Evolutionary conservation across 768 basidiomycete genomes (phyloP), one percentile per base, ranked within the genome.

Genomic region (Leccinum sublutescens): DNA sequence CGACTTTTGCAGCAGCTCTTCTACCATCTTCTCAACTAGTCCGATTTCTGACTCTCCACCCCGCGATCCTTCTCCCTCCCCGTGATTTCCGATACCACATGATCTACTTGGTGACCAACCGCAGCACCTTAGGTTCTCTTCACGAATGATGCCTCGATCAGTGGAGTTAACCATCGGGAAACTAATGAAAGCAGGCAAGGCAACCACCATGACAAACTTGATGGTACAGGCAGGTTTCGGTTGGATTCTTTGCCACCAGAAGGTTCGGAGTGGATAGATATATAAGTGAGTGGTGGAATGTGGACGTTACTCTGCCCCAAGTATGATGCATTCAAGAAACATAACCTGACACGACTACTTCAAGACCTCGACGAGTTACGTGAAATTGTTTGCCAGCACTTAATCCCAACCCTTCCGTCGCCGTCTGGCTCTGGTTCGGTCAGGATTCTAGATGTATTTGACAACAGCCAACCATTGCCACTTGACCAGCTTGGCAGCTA

Each of bases 221-320:
- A 80, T 97, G 59, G 77, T 82, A 57, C 90, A 89, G 66, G 93
- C 92, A 2, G 93, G 93, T 10, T 83, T 97, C 59, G 89, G 88
- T 34, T 98, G 95, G 95, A 76, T 97, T 43, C 76, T 98, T 76
- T 81, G 1, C 90, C 90, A 7, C 89, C 91, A 5, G 83, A 85
- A 64, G 87, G 79, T 55, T 87, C 88, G 10, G 76, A 75, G 11
- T 91, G 87, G 86, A 81, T 80, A 4, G 79, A 85, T 17, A 67
- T 72, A 57, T 79, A 77, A 33, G 33, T 33, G 11, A 1, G 11
- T 33, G 33, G 33, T 27, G 74, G 72, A 9, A 86, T 87, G 4
- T 98, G 95, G 88, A 96, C 94, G 2, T 73, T 99, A 4, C 80
- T 99, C 21, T 95, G 91, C 64, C 97, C 97, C 2, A 85, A 86